Conservation (phyloP, 192 early-diverging fungal genomes). For the Coemansia sp. region DNA sequence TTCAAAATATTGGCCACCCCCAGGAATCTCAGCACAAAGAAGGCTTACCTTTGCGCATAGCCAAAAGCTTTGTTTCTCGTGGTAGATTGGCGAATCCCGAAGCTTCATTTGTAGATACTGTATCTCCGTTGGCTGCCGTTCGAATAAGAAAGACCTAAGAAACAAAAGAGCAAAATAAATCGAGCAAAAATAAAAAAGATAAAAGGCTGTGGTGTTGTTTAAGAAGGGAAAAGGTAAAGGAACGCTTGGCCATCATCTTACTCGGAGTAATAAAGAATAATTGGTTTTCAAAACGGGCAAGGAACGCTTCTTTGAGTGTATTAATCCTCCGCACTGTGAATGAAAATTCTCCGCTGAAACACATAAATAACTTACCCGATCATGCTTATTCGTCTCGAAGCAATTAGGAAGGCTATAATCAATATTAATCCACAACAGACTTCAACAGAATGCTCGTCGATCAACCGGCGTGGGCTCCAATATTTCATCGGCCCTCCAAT, state of each 20-base stretch:
- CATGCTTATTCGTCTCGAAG: slow-evolving; percentile 4
- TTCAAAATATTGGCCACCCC: background rate
- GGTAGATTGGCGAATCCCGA: slow-evolving; percentile 53
- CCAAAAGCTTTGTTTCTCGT: slow-evolving; percentile 57
- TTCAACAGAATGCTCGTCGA: background rate
- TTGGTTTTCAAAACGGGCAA: background rate
- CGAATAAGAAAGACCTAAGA: slow-evolving; percentile 7
- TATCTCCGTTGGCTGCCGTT: background rate
- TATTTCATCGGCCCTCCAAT: background rate
- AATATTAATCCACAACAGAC: slow-evolving; percentile 5
- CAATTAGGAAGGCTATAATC: background rate
- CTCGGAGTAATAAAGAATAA: background rate
- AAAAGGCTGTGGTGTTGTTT: background rate
- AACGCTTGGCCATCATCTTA: too few relatives aligned
- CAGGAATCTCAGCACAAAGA: background rate
- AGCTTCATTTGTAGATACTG: slow-evolving; percentile 38
- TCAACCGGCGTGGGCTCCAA: background rate
- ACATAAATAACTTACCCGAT: slow-evolving; percentile 16
- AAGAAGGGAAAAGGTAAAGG: background rate
- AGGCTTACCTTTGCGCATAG: slow-evolving; percentile 55
- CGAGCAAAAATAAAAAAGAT: background rate
- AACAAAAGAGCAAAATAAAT: background rate
- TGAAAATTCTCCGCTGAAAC: slow-evolving; percentile 22
- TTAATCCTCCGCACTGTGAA: background rate
- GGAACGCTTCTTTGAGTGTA: background rate